These are phyloP conservation scores for Aphanomyces cochlioides DNA, from an alignment of 352 stramenopile genomes.

Conservation along the genomic window DNA sequence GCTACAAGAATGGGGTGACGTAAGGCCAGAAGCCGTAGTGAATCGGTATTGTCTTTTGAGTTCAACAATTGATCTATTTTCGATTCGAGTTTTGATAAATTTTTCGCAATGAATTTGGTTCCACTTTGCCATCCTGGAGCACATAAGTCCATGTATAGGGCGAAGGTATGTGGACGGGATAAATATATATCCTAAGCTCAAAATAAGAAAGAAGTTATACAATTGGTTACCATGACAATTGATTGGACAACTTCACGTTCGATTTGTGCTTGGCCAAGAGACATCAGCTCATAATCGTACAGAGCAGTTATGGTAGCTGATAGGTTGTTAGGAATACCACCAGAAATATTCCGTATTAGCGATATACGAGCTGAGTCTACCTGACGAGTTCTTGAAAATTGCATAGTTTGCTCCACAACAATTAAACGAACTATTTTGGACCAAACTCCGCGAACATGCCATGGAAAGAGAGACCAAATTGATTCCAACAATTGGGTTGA, in stretches of 20 bases:
- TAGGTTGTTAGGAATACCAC: not conserved
- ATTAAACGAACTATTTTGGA: slow-evolving; percentile 12
- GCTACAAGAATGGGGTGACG: slow-evolving; percentile 18
- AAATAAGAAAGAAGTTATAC: not conserved
- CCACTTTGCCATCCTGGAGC: slow-evolving; percentile 13
- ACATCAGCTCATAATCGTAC: not conserved
- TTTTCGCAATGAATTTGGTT: not conserved
- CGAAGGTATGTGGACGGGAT: slow-evolving; percentile 3
- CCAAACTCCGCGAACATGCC: slow-evolving; percentile 14
- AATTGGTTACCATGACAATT: slow-evolving; percentile 18
- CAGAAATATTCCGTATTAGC: slow-evolving; percentile 14
- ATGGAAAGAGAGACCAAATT: not conserved
- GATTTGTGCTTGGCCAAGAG: not conserved
- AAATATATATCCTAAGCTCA: slow-evolving; percentile 23
- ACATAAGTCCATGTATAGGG: slow-evolving; percentile 14
- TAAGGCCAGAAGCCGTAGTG: slow-evolving; percentile 4
- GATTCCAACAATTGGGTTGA: not conserved
- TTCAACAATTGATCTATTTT: slow-evolving; percentile 11
- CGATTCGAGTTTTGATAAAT: not conserved
- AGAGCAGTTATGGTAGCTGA: slow-evolving; percentile 7
- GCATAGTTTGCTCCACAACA: not conserved
- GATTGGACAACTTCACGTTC: not conserved
- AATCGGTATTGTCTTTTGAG: slow-evolving; percentile 7
- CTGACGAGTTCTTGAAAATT: not conserved
- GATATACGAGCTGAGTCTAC: not conserved